Base-by-base conservation (phyloP, 495 filamentous ascomycete genomes). In the Recurvomyces mirabilis region DNA sequence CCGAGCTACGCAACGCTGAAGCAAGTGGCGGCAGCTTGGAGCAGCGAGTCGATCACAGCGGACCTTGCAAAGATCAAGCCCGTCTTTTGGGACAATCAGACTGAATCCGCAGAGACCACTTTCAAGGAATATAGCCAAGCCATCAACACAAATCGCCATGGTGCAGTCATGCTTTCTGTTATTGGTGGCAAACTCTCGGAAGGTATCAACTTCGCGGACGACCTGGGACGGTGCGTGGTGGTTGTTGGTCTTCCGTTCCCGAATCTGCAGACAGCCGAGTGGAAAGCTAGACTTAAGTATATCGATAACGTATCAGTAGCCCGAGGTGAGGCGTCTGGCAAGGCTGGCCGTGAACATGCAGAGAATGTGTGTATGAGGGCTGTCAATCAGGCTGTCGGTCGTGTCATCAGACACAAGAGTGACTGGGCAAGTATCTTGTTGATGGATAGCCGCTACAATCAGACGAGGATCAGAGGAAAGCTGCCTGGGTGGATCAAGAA, bases 141-240 rank as follows among this genome's bases (percentile, higher is more conserved):
- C 12, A 81, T 95, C 49, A 81, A 32, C 53, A 47, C 43, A 9
- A 51, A 62, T 4, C 69, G 71, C 12, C 73, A 71, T 44, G 91
- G 91, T 5, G 87, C 81, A 0, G 68, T 95, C 9, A 70, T 98
- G 2, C 73, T 98, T n/a, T 83, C 83, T 28, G 86, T 98, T n/a
- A 79, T 98, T 3, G 89, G 91, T 29, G 91, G 91, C 23, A 91
- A 87, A 51, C 74, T 98, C 63, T 89, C 82, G 41, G 91, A 98
- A 64, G 91, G 91, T 43, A 96, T 98, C 67, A 98, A 98, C 63
- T 98, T 98, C 69, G 87, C 87, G 12, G 91, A 98, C 59, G 71
- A 72, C 12, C 76, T 98, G 10, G 91, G 91, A 3, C 77, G 91
- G 29, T 87, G 83, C 35, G 85, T 98, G 28, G 60, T 94, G 5